These are phyloP conservation scores for Amanita jacksonii DNA, from an alignment of 768 basidiomycete species.

Conservation along the genomic window DNA sequence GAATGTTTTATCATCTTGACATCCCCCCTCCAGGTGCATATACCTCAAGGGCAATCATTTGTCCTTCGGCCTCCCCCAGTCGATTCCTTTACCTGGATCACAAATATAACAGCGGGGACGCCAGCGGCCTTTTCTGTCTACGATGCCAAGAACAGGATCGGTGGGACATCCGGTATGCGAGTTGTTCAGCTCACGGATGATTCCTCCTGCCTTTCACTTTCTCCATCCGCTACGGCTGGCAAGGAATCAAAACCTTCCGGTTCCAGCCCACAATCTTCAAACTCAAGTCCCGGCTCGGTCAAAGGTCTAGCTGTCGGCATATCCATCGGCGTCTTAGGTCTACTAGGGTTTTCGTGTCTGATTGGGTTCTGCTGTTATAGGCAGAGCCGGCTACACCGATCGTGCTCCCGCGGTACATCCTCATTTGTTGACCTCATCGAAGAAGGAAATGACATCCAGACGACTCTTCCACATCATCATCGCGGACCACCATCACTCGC, in stretches of 20 bases:
- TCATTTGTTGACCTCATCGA: slow-evolving; percentile 1
- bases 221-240: slow-evolving; percentile 2
- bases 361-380: slow-evolving; percentile 2
- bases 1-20: not conserved
- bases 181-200: slow-evolving; percentile 15
- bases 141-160: slow-evolving; percentile 17
- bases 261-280: not conserved
- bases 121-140: slow-evolving; percentile 16
- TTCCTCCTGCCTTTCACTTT: slow-evolving; percentile 14
- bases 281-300: not conserved
- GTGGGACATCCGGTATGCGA: slow-evolving; percentile 16
- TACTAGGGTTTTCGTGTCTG: not conserved
- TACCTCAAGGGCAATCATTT: slow-evolving; percentile 18
- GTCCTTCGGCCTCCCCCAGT: slow-evolving; percentile 12
- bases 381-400: not conserved
- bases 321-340: not conserved
- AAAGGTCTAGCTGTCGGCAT: slow-evolving; percentile 7
- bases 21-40: slow-evolving; percentile 13
- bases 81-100: slow-evolving; percentile 17
- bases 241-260: slow-evolving; percentile 1
- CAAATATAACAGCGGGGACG: slow-evolving; percentile 19
- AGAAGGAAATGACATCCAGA: not conserved
- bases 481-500: slow-evolving; percentile 10
- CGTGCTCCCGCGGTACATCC: not conserved
- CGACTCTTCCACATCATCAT: slow-evolving; percentile 9